Conservation (phyloP, 2,329 filamentous ascomycete genomes). For the Raffaelea arxii region DNA sequence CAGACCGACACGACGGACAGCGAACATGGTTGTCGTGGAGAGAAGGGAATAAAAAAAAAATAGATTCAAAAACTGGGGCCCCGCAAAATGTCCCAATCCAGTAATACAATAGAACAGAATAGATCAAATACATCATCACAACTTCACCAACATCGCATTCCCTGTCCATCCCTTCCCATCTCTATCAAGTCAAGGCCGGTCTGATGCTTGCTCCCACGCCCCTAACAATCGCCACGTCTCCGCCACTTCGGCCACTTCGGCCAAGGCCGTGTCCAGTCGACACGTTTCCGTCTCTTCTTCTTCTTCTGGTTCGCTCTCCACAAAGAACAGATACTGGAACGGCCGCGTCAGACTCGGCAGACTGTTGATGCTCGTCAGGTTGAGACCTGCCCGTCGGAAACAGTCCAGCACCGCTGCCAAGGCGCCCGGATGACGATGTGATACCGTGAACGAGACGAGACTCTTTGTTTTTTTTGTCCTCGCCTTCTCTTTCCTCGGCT, state of each 20-base stretch:
- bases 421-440: slow-evolving; percentile 69
- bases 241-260: slow-evolving; percentile 47
- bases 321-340: slow-evolving; percentile 93
- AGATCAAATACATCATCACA: too few species aligned
- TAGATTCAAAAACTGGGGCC: too few species aligned
- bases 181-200: too few species aligned
- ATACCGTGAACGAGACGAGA: slow-evolving; percentile 73
- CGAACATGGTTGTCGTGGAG: slow-evolving; percentile 7
- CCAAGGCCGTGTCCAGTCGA: slow-evolving; percentile 51
- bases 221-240: slow-evolving; percentile 59
- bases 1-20: slow-evolving; percentile 9
- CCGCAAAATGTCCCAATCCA: too few species aligned
- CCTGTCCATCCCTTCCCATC: too few species aligned
- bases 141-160: too few species aligned
- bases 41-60: not conserved
- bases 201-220: slow-evolving; percentile 51
- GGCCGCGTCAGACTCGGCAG: slow-evolving; percentile 63
- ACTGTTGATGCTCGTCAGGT: slow-evolving; percentile 85
- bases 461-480: slow-evolving; percentile 44
- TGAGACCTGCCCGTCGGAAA: slow-evolving; percentile 64
- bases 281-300: slow-evolving; percentile 15
- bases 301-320: slow-evolving; percentile 59
- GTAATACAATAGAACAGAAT: too few species aligned
- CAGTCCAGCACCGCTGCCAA: slow-evolving; percentile 71
- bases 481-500: too few species aligned